Evolutionary conservation across 2,329 filamentous ascomycete genomes (phyloP), one percentile per base, ranked within the genome.

Genomic region (Chalaropsis thielavioides): DNA sequence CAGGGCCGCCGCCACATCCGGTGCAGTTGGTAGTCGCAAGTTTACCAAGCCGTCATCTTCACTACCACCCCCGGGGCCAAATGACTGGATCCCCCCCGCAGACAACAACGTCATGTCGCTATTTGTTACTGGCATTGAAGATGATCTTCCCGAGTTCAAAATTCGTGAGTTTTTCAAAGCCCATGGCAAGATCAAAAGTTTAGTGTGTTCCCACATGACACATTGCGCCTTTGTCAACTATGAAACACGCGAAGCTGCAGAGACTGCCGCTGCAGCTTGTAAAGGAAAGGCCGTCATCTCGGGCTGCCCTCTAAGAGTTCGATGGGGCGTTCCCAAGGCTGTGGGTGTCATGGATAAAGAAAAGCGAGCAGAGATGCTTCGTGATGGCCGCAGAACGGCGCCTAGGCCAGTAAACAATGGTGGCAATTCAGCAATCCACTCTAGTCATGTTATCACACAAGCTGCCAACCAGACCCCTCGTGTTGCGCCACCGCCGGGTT

Each of bases 201-300:
- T 99, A 17, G 87, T 99, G 44, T 97, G 94, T 75, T 96, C 92
- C 6, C 94, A 99, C 76, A 91, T 95, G 78, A 92, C 92, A 17
- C 94, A 97, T 72, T 97, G 92, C 74, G 94, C 94, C 0, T 99
- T 97, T 72, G 80, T 99, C 76, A 99, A 99, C 76, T 99, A 90
- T 73, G 85, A 91, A 70, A 89, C 87, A 2, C 83, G 94, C 66
- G 85, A 90, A 68, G 87, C 83, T 0, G 94, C 95, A 0, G 94
- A 99, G 76, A 85, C 82, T 66, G 95, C 95, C 0, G 90, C 94
- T 0, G 84, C 84, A 41, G 84, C 89, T 22, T 92, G 90, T 70
- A 88, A 96, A 74, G 94, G 95, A 5, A 88, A 88, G 68, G 90
- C 91, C 0, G 84, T 97, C 6, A 89, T 99, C 70, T 86, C 91